Evolutionary conservation across 768 basidiomycete genomes (phyloP).

Genomic region (Mycena leptocephala): DNA sequence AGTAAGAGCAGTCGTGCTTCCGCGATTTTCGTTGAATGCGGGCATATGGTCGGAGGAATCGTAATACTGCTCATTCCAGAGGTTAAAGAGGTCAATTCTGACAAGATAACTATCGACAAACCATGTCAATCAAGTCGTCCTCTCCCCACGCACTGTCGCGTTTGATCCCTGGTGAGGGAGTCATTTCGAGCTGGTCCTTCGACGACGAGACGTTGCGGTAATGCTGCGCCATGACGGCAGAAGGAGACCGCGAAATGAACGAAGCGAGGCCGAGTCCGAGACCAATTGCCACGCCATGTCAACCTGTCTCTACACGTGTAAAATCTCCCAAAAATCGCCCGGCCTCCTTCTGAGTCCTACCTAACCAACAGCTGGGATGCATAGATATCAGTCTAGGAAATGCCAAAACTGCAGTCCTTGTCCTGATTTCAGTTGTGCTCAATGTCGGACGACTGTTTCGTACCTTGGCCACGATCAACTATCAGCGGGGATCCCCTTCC

Average conservation of each 20-base stretch:
- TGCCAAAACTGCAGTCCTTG: no score
- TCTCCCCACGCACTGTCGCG: conserved; percentile 21
- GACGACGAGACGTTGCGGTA: conserved; percentile 26
- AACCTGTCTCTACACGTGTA: background rate
- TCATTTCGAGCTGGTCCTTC: conserved; percentile 31
- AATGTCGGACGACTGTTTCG: no score
- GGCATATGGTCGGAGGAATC: background rate
- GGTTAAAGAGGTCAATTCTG: background rate
- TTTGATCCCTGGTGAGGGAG: conserved; percentile 14
- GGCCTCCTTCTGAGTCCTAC: background rate
- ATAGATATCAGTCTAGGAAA: no score
- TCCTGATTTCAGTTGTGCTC: no score
- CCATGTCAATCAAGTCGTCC: conserved; percentile 39
- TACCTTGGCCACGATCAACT: no score
- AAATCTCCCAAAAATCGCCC: background rate
- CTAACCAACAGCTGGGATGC: no score
- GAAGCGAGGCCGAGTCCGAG: background rate
- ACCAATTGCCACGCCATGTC: background rate
- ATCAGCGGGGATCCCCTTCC: no score
- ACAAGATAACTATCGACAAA: background rate
- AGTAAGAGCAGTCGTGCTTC: background rate
- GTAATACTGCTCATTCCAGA: background rate
- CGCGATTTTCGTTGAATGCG: background rate
- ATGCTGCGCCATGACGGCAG: conserved; percentile 31
- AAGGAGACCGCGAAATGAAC: background rate